Evolutionary conservation across 164 flowering plant genomes (phyloP), one percentile per base, ranked within the genome.

Genomic region (Nymphaea colorata): DNA sequence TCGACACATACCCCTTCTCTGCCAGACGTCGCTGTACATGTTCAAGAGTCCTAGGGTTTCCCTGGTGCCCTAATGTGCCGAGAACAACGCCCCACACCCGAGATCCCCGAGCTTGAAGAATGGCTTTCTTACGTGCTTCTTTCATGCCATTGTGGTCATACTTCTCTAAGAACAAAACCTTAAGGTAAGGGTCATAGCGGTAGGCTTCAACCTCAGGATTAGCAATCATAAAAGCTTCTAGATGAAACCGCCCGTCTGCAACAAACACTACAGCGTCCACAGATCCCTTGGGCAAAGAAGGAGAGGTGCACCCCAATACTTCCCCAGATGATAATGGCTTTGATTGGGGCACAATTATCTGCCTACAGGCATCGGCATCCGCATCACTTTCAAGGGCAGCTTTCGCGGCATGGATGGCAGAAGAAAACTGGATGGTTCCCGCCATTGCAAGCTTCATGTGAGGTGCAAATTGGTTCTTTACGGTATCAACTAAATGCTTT

Each of bases 201-300:
- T 86, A 94, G 0, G 93, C 83, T 77, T 62, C 85, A 51, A 94
- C 71, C 42, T 72, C 79, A 0, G 98, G 99, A 73, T 94, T 91
- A 1, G 96, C 96, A 43, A 94, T 94, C 99, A 94, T 94, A 67
- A 94, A 83, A 4, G 99, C 99, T 70, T 91, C 99, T 55, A 94
- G 78, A 80, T 94, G 99, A 60, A 94, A 94, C 68, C 99, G 79
- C 69, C 99, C 99, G 66, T 94, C 99, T 3, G 98, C 95, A 17
- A 94, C 95, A 70, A 94, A 94, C 16, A 94, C 84, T 61, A 84
- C 67, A 6, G 79, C 80, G 8, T 79, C 79, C 1, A 66, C 73
- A 45, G 8, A 17, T 43, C 66, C 71, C 64, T 65, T 68, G 17
- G 77, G 72, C 4, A 91, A 65, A 8, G 75, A 81, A 0, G 98